Evolutionary conservation across 108 stramenopile species (phyloP), one percentile per base, ranked within the genome.

Genomic region (Craspedostauros australis): DNA sequence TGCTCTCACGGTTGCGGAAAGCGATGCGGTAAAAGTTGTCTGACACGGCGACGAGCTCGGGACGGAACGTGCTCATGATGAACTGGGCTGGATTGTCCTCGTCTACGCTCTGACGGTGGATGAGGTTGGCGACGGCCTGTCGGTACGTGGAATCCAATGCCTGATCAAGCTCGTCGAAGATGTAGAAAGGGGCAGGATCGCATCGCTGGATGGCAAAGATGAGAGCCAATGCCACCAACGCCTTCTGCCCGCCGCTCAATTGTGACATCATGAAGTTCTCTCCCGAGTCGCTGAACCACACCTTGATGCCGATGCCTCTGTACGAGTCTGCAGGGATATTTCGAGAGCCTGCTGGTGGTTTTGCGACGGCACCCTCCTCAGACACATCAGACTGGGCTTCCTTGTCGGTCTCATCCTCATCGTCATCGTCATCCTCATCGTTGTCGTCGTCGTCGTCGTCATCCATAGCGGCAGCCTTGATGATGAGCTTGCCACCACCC

Each of bases 181-280:
- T 82, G 60, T 98, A 98, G 64, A 99, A 99, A 11, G 99, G 98
- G 5, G 97, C 99, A 26, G 97, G 97, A 66, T 99, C 99, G 63
- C 96, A 98, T 27, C 97, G 79, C 44, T 96, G 96, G 46, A 96
- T 96, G 6, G 99, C 96, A 68, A 99, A 98, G 50, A 99, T 98
- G 46, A 98, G 84, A 28, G 96, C 96, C 62, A 99, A 75, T 0
- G 99, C 97, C 12, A 99, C 97, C 45, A 99, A 77, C 1, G 99
- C 96, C 71, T 98, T 98, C 54, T 99, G 99, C n/a, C 99, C 99
- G 6, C 99, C 99, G 27, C 93, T 95, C 29, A 98, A 91, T 62
- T 91, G 93, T 21, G 85, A 80, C 94, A 96, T 96, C 26, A 80
- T 50, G 50, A 81, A 88, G 56, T 91, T 93, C 60, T 97, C 93